phyloP scores from a whole-genome alignment of 805 yeast genomes.

The Lipomyces sp. region DNA sequence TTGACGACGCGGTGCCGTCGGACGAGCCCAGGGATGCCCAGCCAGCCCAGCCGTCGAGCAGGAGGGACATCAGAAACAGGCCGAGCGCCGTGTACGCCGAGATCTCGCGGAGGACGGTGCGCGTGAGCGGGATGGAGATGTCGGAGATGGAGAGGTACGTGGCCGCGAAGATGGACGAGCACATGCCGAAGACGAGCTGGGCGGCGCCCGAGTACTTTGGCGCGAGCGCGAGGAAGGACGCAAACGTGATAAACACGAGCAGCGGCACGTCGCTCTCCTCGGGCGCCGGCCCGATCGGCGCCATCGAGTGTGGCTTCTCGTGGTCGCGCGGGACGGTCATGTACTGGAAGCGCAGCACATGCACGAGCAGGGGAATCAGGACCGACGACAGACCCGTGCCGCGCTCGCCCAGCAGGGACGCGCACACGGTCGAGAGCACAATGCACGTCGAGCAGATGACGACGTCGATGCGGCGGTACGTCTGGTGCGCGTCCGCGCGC shows the following conservation, averaged over 20 bases:
- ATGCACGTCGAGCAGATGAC: conserved; percentile 27
- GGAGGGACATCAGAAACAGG: conserved; percentile 22
- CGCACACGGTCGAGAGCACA: conserved; percentile 25
- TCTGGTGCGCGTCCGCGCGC: conserved; percentile 8
- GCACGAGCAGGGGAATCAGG: conserved; percentile 25
- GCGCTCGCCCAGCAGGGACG: conserved; percentile 28
- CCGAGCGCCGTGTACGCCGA: conserved; percentile 22
- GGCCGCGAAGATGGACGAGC: conserved; percentile 26
- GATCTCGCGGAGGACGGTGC: conserved; percentile 26
- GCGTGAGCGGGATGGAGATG: conserved; percentile 25
- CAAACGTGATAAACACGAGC: conserved; percentile 18
- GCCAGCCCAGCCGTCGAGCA: conserved; percentile 29
- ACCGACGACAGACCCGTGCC: conserved; percentile 28
- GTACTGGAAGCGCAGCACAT: conserved; percentile 27
- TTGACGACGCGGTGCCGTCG: conserved; percentile 19
- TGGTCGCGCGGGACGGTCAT: conserved; percentile 13
- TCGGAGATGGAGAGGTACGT: conserved; percentile 28
- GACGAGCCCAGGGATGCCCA: conserved; percentile 24
- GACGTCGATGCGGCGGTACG: conserved; percentile 28
- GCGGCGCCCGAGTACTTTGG: conserved; percentile 28
- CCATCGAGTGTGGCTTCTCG: conserved; percentile 3
- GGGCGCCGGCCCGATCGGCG: conserved; percentile 1
- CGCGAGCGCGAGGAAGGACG: conserved; percentile 26
- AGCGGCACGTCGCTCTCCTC: conserved; percentile 19
- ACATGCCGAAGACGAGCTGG: conserved; percentile 27